Percentiles rank a stretch among this genome's conserved stretches.
Evolutionary conservation across 163 green algal genomes (phyloP).

Genomic region (Coccomyxa subellipsoidea): DNA sequence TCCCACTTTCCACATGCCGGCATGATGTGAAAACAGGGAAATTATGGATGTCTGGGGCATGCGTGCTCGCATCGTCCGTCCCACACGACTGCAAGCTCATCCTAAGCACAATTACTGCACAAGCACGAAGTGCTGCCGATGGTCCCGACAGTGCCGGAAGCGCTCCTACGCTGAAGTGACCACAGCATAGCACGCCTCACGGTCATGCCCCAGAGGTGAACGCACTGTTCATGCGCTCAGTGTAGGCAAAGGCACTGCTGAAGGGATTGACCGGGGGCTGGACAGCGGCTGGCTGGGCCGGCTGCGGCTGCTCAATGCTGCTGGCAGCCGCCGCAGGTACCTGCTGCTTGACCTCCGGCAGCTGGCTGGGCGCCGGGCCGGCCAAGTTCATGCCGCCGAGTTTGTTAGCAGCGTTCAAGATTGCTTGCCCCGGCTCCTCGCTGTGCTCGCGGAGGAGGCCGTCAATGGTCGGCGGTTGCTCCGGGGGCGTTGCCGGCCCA

Average conservation of each 20-base stretch:
- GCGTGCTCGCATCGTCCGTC: no score
- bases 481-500: background rate
- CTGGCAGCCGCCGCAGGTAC: background rate
- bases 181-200: background rate
- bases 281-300: no score
- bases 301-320: background rate
- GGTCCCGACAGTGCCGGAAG: no score
- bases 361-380: background rate
- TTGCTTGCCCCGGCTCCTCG: background rate
- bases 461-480: background rate
- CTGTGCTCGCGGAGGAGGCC: background rate
- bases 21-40: no score
- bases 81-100: no score
- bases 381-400: background rate
- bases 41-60: no score
- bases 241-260: slow-evolving; percentile 6
- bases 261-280: background rate
- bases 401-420: background rate
- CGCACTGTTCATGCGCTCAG: slow-evolving; percentile 2
- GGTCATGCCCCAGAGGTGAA: background rate
- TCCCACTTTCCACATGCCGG: no score
- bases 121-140: no score
- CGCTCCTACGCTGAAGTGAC: no score
- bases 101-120: no score
- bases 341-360: background rate